Evolutionary conservation across 2,329 filamentous ascomycete species (phyloP), one percentile per base, ranked within the genome.

Genomic region (Neonectria faginata): DNA sequence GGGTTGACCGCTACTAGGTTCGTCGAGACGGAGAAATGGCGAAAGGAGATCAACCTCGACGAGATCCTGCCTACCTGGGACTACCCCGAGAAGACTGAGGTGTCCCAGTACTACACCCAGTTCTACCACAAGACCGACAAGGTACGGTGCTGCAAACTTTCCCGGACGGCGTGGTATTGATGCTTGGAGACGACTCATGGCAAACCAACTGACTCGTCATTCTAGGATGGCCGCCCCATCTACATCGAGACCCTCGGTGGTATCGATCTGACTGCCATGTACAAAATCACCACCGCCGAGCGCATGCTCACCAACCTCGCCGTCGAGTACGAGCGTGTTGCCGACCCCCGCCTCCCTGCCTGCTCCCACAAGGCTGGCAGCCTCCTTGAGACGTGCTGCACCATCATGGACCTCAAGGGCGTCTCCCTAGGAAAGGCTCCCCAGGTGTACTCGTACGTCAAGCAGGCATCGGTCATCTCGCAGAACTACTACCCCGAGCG

Each of bases 401-500:
- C 92, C 69, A 94, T 99, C 82, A 96, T 98, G 91, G 96, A 99
- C 81, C 87, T 97, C 79, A 97, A 97, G 85, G 94, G 94, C 67
- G 94, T 99, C 25, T 93, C 93, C 64, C 83, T 98, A 73, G 86
- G 85, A 78, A 96, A 92, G 81, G 90, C 93, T 47, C 87, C 89
- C 67, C 91, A 91, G 66, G 95, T 97, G 63, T 97, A 97, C 84
- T 87, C 89, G 59, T 98, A 97, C 84, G 88, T 99, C 72, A 89
- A 89, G 75, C 88, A 91, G 78, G 94, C 93, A 50, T 96, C 93
- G 36, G 90, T 84, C 79, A 92, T 99, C 82, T 97, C 93, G 70
- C 96, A 98, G 83, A 97, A 98, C 88, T 97, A 98, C 89, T 99
- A 99, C 84, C 96, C 96, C 8, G 96, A 99, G 86, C 92, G 96